phyloP scores from a whole-genome alignment of 495 filamentous ascomycete species.

The Annulohypoxylon bovei region DNA sequence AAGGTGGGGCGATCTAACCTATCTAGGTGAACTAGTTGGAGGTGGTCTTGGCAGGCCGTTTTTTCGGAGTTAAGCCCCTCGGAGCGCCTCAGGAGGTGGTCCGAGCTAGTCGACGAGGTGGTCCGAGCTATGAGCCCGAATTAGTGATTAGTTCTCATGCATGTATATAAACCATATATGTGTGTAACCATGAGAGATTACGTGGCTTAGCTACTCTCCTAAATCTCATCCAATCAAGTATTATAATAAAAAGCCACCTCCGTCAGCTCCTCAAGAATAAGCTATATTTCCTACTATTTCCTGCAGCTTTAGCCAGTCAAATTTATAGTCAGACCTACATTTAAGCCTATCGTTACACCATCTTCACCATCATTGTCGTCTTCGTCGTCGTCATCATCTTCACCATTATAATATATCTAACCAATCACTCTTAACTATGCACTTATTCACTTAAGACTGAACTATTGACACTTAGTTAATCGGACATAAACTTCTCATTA shows the following conservation, averaged over 20 bases:
- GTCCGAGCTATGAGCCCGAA: no score
- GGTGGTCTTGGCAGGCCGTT: no score
- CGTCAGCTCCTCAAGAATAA: neutral
- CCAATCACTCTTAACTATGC: neutral
- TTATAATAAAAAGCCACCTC: neutral
- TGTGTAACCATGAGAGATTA: constrained; percentile 12
- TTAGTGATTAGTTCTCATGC: neutral
- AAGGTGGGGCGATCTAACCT: no score
- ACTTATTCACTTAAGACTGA: neutral
- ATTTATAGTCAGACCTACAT: neutral
- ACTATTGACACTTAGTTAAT: neutral
- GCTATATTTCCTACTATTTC: neutral
- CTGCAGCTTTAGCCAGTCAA: neutral
- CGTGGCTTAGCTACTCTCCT: constrained; percentile 8
- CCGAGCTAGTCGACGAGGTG: no score
- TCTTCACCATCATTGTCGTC: neutral
- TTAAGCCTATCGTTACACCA: neutral
- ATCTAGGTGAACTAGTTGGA: no score
- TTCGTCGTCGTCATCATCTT: constrained; percentile 1
- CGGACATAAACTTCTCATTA: neutral
- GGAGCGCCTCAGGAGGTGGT: no score
- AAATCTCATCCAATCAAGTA: neutral
- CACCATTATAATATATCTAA: neutral
- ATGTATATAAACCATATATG: neutral
- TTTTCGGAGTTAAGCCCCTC: no score